A percentile compares a stretch with the other conserved stretches of the same genome.
Conservation (phyloP, 202 grass and related monocot species). For the Miscanthus sacchariflorus region DNA sequence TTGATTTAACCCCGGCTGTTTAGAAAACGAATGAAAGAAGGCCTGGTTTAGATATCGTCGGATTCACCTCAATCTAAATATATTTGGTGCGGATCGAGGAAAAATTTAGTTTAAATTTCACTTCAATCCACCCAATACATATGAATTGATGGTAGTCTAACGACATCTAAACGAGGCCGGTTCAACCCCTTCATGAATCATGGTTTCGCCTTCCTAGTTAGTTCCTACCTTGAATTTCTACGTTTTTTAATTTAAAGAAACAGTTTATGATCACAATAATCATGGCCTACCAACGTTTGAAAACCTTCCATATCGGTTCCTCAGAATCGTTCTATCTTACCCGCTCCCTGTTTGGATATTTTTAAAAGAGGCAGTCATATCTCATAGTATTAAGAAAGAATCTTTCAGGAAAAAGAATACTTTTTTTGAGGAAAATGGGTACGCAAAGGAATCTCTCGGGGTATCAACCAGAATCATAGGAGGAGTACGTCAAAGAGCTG, state of each 20-base stretch:
- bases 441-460: slow-evolving; percentile 12
- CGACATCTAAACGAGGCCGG: too few relatives aligned
- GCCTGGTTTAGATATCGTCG: too few relatives aligned
- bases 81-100: background rate
- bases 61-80: too few relatives aligned
- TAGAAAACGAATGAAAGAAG: too few relatives aligned
- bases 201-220: background rate
- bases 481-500: background rate
- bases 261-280: background rate
- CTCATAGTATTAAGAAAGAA: background rate
- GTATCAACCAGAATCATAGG: background rate
- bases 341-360: background rate
- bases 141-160: too few relatives aligned
- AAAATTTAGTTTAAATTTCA: too few relatives aligned
- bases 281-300: background rate
- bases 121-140: too few relatives aligned
- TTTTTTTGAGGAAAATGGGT: background rate
- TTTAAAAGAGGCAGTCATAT: background rate
- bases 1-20: background rate
- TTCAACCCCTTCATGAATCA: background rate
- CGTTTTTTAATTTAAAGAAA: background rate
- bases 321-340: background rate
- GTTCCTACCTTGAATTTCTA: background rate
- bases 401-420: background rate
- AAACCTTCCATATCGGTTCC: background rate